Evolutionary conservation across 306 rosid genomes (phyloP).

Genomic region (Ammopiptanthus mongolicus): DNA sequence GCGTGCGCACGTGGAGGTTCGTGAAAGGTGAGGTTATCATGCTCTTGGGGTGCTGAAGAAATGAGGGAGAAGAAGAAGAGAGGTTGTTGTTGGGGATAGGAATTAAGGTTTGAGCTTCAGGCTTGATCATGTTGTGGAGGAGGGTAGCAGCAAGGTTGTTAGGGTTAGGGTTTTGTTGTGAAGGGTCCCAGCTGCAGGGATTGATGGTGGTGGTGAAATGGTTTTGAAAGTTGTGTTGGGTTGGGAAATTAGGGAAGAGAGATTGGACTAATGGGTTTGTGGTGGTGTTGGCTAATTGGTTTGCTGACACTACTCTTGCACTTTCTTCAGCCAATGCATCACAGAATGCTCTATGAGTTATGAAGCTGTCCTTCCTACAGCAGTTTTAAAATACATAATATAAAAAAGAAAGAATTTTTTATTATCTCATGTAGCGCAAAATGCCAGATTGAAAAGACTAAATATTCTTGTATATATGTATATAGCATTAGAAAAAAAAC

Average conservation of each 20-base stretch:
- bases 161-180: constrained; percentile 78
- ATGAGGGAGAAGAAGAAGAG: constrained; percentile 15
- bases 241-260: constrained; percentile 56
- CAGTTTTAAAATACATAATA: background rate
- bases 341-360: constrained; percentile 94
- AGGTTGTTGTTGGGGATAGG: constrained; percentile 10
- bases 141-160: constrained; percentile 6
- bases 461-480: background rate
- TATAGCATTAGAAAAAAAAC: background rate
- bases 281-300: constrained; percentile 32
- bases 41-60: constrained; percentile 24
- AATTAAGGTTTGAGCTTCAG: constrained; percentile 34
- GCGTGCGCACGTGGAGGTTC: constrained; percentile 37
- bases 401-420: background rate
- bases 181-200: constrained; percentile 60
- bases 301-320: constrained; percentile 62
- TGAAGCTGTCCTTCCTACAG: constrained; percentile 93
- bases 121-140: constrained; percentile 47
- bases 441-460: background rate
- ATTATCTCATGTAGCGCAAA: background rate
- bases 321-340: constrained; percentile 96
- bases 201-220: constrained; percentile 5
- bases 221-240: constrained; percentile 31
- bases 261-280: constrained; percentile 34
- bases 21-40: constrained; percentile 43